Conservation (phyloP, 768 basidiomycete species). For the Calocybe cyanea region DNA sequence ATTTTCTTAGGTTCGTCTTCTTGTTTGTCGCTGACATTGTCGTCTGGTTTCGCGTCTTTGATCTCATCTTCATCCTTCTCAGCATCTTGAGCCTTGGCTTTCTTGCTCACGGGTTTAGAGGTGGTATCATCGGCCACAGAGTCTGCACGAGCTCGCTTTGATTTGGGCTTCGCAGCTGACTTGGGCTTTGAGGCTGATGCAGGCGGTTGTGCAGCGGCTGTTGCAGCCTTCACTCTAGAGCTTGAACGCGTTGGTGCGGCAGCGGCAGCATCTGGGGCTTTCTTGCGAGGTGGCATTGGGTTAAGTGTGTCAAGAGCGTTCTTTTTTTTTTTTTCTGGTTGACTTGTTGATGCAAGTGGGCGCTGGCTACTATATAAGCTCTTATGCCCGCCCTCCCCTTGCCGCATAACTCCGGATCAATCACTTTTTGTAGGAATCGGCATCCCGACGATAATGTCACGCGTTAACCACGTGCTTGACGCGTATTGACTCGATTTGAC, state of each 20-base stretch:
- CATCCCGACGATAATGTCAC: constrained; percentile 11
- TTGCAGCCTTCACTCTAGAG: constrained; percentile 29
- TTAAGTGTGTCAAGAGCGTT: constrained; percentile 9
- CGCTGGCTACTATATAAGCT: constrained; percentile 11
- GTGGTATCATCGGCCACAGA: constrained; percentile 24
- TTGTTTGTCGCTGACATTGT: constrained; percentile 14
- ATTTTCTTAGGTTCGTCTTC: constrained; percentile 42
- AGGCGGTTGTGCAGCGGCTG: constrained; percentile 20
- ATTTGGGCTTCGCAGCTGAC: constrained; percentile 23
- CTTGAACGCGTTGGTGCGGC: constrained; percentile 34
- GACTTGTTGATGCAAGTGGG: constrained; percentile 12
- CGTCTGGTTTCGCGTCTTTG: constrained; percentile 23
- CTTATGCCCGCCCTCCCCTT: constrained; percentile 1
- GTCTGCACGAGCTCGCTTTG: constrained; percentile 27
- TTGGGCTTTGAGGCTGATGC: constrained; percentile 17
- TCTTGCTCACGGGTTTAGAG: constrained; percentile 27
- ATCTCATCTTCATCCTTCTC: constrained; percentile 16
- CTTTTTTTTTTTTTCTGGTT: constrained; percentile 6
- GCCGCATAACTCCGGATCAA: too few relatives aligned
- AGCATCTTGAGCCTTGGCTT: constrained; percentile 20
- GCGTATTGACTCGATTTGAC: too few relatives aligned
- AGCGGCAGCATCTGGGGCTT: constrained; percentile 27
- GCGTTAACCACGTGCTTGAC: too few relatives aligned
- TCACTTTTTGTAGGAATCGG: constrained; percentile 10
- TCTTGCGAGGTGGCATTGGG: constrained; percentile 45